Percentiles rank a stretch among this genome's conserved stretches.
Evolutionary conservation across 2,329 filamentous ascomycete genomes (phyloP).

Genomic region (Talaromyces sp.): DNA sequence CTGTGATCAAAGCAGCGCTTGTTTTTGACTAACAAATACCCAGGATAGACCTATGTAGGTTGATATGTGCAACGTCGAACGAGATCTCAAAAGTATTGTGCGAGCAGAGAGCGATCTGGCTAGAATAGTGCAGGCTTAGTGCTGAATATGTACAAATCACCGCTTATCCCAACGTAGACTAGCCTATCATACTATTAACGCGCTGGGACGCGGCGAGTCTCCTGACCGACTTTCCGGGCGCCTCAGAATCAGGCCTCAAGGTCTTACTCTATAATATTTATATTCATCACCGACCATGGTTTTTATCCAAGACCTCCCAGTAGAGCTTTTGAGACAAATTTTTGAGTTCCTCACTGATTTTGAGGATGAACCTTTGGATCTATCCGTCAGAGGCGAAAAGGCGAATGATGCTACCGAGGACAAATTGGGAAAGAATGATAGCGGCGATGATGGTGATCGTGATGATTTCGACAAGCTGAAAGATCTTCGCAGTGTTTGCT

Average conservation of each 20-base stretch:
- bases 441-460: background rate
- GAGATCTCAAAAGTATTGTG: too few relatives aligned
- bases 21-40: background rate
- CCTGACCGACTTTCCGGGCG: background rate
- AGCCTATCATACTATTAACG: too few relatives aligned
- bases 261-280: background rate
- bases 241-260: background rate
- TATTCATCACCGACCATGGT: slow-evolving; percentile 18
- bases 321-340: slow-evolving; percentile 23
- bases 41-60: too few relatives aligned
- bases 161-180: too few relatives aligned
- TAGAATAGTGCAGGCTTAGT: too few relatives aligned
- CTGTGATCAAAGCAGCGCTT: background rate
- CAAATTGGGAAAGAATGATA: background rate
- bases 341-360: slow-evolving; percentile 15
- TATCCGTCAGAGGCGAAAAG: background rate
- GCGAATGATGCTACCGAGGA: background rate
- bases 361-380: background rate
- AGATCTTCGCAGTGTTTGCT: slow-evolving; percentile 21
- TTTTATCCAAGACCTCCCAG: slow-evolving; percentile 22
- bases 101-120: too few relatives aligned
- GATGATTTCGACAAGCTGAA: background rate
- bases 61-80: too few relatives aligned
- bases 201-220: background rate
- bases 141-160: too few relatives aligned